Evolutionary conservation across 2,329 filamentous ascomycete genomes (phyloP).

Genomic region (Aspergillus latus): DNA sequence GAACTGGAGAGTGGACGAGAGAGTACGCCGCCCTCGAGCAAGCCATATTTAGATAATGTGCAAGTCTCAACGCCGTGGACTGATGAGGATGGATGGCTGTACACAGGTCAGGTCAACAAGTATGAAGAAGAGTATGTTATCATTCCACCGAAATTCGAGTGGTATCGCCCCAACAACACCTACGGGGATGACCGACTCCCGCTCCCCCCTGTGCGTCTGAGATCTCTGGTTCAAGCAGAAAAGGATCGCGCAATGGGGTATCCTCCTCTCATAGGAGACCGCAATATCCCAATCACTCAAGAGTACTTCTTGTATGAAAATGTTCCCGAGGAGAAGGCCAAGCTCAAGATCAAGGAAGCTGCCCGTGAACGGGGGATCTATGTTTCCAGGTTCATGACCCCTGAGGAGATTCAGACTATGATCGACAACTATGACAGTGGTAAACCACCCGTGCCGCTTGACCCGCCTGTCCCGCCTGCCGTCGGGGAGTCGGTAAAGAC

Average conservation of each 20-base stretch:
- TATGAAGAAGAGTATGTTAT: slow-evolving; percentile 31
- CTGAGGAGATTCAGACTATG: slow-evolving; percentile 22
- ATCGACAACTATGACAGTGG: slow-evolving; percentile 20
- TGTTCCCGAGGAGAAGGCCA: slow-evolving; percentile 23
- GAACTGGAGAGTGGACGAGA: slow-evolving; percentile 7
- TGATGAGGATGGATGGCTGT: slow-evolving; percentile 32
- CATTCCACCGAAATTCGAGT: slow-evolving; percentile 26
- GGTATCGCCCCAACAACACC: slow-evolving; percentile 29
- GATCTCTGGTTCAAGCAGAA: slow-evolving; percentile 28
- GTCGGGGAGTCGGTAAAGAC: slow-evolving; percentile 1
- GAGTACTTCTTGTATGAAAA: slow-evolving; percentile 28
- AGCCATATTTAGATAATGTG: slow-evolving; percentile 19
- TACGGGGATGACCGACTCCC: slow-evolving; percentile 30
- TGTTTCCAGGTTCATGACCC: slow-evolving; percentile 21
- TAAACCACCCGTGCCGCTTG: background rate
- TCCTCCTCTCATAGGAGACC: slow-evolving; percentile 32
- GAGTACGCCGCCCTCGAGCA: slow-evolving; percentile 17
- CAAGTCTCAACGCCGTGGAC: slow-evolving; percentile 25
- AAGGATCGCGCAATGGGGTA: slow-evolving; percentile 34
- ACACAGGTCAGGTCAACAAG: slow-evolving; percentile 32
- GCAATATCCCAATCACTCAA: slow-evolving; percentile 28
- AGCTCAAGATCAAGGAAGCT: slow-evolving; percentile 25
- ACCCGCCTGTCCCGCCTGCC: background rate
- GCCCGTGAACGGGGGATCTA: slow-evolving; percentile 23
- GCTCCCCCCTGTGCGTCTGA: slow-evolving; percentile 28